Conservation (phyloP, 2,329 filamentous ascomycete species). For the Scolecobasidium constrictum region DNA sequence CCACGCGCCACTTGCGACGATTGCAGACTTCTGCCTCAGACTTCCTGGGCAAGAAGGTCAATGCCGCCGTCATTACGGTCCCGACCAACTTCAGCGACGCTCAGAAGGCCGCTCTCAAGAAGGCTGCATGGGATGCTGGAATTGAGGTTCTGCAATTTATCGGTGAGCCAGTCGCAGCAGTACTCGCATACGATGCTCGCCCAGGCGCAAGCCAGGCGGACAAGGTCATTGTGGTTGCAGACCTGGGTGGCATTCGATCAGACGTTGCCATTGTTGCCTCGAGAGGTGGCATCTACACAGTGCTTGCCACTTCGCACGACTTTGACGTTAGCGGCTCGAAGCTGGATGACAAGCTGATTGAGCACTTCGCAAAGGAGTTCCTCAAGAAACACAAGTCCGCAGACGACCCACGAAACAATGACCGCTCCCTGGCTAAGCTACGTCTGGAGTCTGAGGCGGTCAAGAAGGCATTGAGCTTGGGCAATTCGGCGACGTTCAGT, state of each 20-base stretch:
- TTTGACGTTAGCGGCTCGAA: slow-evolving; percentile 83
- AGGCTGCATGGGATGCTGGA: slow-evolving; percentile 68
- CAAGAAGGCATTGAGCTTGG: slow-evolving; percentile 85
- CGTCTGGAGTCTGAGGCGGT: slow-evolving; percentile 82
- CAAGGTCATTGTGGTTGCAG: slow-evolving; percentile 84
- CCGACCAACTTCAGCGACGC: slow-evolving; percentile 87
- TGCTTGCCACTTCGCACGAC: slow-evolving; percentile 88
- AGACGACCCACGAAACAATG: slow-evolving; percentile 67
- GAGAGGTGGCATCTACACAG: slow-evolving; percentile 90
- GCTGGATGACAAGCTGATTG: slow-evolving; percentile 82
- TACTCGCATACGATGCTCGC: slow-evolving; percentile 84
- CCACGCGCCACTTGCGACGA: slow-evolving; percentile 74
- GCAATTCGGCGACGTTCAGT: slow-evolving; percentile 80
- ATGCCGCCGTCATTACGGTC: slow-evolving; percentile 86
- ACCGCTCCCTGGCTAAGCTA: slow-evolving; percentile 78
- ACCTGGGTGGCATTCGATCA: slow-evolving; percentile 84
- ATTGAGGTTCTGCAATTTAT: slow-evolving; percentile 90
- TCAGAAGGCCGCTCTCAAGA: slow-evolving; percentile 70
- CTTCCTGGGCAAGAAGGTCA: slow-evolving; percentile 86
- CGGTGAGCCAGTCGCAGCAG: slow-evolving; percentile 76
- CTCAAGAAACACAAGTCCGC: slow-evolving; percentile 81
- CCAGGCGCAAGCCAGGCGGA: slow-evolving; percentile 55
- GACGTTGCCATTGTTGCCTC: slow-evolving; percentile 87
- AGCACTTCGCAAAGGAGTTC: slow-evolving; percentile 98
- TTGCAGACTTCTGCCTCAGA: slow-evolving; percentile 77